Conservation (phyloP, 345 rosid species). For the Eucalyptus marginata region DNA sequence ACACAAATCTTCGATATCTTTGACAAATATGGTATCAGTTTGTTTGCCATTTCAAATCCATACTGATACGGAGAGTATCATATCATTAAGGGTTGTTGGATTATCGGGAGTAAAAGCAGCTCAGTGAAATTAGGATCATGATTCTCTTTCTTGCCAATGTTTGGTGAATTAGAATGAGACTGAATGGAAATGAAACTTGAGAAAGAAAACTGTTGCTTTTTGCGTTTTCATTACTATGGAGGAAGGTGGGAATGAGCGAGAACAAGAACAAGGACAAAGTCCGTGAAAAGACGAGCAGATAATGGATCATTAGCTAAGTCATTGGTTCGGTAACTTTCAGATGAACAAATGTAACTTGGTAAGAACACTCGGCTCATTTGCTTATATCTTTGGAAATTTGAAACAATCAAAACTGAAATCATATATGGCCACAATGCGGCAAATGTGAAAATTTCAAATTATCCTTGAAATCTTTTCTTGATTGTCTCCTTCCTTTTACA, state of each 20-base stretch:
- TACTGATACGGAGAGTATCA: rapidly evolving
- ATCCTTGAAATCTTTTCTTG: rapidly evolving
- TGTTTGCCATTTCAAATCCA: no score
- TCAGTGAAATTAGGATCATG: not conserved
- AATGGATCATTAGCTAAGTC: not conserved
- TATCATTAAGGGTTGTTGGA: not conserved
- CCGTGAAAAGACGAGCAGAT: rapidly evolving
- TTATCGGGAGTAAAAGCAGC: not conserved
- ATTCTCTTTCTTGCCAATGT: not conserved
- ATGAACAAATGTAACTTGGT: no score
- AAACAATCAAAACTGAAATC: no score
- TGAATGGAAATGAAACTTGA: not conserved
- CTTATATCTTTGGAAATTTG: no score
- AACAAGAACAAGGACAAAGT: not conserved
- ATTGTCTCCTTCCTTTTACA: no score
- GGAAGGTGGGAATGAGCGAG: not conserved
- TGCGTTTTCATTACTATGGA: not conserved
- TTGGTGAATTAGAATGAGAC: not conserved
- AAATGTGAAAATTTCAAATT: no score
- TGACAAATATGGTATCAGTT: no score
- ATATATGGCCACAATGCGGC: no score
- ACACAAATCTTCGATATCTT: not conserved
- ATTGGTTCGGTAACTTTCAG: no score
- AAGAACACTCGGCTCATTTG: no score
- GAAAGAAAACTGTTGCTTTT: not conserved